Conservation (phyloP, 345 rosid species). For the Tarenaya hassleriana region DNA sequence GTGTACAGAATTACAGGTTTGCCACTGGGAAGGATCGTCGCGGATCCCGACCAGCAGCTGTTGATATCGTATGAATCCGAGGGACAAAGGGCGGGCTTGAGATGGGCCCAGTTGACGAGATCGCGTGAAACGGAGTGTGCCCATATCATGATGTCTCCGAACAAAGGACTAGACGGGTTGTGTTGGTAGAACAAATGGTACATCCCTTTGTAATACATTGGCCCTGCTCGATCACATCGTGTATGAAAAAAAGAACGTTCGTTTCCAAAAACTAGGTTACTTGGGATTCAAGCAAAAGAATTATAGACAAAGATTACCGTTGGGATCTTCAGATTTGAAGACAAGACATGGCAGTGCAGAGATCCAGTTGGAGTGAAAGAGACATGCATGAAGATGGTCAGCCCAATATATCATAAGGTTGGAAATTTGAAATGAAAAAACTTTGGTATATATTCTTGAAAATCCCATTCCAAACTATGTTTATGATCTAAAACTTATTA, state of each 20-base stretch:
- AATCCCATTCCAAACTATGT: too few relatives aligned
- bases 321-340: slow-evolving; percentile 19
- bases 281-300: neutral
- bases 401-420: too few relatives aligned
- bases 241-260: neutral
- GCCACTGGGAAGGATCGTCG: slow-evolving; percentile 49
- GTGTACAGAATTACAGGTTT: slow-evolving; percentile 58
- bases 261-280: neutral
- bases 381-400: too few relatives aligned
- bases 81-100: slow-evolving; percentile 48
- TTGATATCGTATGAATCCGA: slow-evolving; percentile 46
- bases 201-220: slow-evolving; percentile 65
- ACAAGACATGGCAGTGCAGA: neutral
- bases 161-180: slow-evolving; percentile 50
- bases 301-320: slow-evolving; percentile 11
- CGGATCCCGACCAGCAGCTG: slow-evolving; percentile 72
- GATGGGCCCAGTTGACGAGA: slow-evolving; percentile 61
- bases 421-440: too few relatives aligned
- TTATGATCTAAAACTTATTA: too few relatives aligned
- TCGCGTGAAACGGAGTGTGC: slow-evolving; percentile 69
- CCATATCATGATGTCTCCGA: slow-evolving; percentile 43
- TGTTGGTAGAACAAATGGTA: slow-evolving; percentile 42
- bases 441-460: too few relatives aligned
- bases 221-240: slow-evolving; percentile 38
- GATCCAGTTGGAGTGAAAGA: neutral